phyloP scores from a whole-genome alignment of 2,329 filamentous ascomycete species.

The Aureobasidium sp. region DNA sequence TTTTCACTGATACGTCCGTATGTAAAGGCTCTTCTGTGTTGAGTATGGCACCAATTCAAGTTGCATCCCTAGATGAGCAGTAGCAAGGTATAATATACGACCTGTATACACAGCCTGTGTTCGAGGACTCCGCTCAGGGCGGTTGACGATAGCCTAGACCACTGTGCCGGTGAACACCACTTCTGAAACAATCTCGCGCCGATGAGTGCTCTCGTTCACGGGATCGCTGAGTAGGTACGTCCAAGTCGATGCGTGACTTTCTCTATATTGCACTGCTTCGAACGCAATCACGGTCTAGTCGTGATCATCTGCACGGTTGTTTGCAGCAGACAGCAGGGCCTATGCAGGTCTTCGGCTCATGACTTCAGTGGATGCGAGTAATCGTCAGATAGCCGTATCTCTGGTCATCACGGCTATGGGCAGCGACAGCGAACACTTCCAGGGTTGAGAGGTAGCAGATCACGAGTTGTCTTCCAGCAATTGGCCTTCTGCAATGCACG shows the following conservation, averaged over 20 bases:
- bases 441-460: conserved; percentile 4
- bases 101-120: not conserved
- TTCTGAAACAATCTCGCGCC: conserved; percentile 10
- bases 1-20: conserved; percentile 2
- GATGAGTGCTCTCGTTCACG: not conserved
- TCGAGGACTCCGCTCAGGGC: not conserved
- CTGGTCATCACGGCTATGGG: not conserved
- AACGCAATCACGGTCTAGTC: conserved; percentile 8
- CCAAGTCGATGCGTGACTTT: conserved; percentile 2
- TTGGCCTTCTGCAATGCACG: not conserved
- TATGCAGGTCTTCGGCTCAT: conserved; percentile 14
- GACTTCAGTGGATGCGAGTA: conserved; percentile 8
- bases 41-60: not conserved
- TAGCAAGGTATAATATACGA: conserved; percentile 6
- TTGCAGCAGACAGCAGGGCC: conserved; percentile 11
- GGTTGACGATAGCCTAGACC: not conserved
- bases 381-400: not conserved
- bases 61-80: not conserved
- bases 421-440: conserved; percentile 6
- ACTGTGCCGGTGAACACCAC: not conserved
- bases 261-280: conserved; percentile 1
- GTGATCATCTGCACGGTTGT: conserved; percentile 15
- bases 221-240: not conserved
- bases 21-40: not conserved
- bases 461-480: not conserved